Evolutionary conservation across 73 alveolate species (phyloP), one percentile per base, ranked within the genome.

Genomic region (Blepharisma stoltei): DNA sequence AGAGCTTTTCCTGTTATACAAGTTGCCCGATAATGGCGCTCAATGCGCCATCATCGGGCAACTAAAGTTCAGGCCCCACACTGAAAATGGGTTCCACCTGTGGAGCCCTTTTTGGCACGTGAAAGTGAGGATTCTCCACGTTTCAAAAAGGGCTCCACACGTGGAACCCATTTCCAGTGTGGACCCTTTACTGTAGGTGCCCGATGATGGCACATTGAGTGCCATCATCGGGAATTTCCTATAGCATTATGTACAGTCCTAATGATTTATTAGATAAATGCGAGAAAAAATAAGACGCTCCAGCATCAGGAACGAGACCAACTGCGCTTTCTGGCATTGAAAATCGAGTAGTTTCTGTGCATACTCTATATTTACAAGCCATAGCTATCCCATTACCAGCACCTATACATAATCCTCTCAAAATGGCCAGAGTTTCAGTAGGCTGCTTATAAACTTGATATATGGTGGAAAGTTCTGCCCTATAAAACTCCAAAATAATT

Each of bases 281-380:
- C 2, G 27, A 23, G n/a, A 71, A 50, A 53, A 47, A 50, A 47
- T 7, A 71, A 45, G 81, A 18, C 7, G 75, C 81, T 3, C 77
- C 81, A 20, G 7, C 25, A 38, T 71, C 81, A 71, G 77, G 75
- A 71, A 71, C 43, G 20, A 41, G 27, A 6, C 81, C 81, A 7
- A 71, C 38, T 47, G 20, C 21, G 70, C 81, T 50, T 71, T 71
- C 81, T 4, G 81, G 81, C 81, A 71, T 71, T 7, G 75, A 47
- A 6, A 45, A 71, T 7, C 43, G n/a, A n/a, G 81, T 71, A 8
- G 45, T 50, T 47, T 71, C 81, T 23, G 81, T 71, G 7, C 73
- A 38, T 14, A 71, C 27, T 45, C 81, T 38, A 4, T 50, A 50
- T 20, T 6, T 27, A 37, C 73, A 45, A 47, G 43, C 70, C 41